Base-by-base conservation (phyloP, 2,329 filamentous ascomycete species). In the Arthrinium phaeospermum region DNA sequence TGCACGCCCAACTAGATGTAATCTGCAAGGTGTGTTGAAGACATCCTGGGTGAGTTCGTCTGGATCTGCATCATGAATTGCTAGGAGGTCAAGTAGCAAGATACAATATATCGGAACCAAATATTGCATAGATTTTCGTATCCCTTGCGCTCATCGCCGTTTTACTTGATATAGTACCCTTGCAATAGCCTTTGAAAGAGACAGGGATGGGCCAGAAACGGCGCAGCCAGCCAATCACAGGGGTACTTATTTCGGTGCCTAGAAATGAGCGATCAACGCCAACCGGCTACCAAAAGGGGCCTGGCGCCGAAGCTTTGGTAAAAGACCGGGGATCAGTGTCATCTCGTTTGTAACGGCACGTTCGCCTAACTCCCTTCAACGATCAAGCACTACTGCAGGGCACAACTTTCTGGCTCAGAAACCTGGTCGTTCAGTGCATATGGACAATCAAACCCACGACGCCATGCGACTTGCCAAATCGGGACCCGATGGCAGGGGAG, bases 381-480 rank as follows among this genome's bases (percentile, higher is more conserved):
- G 3, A 64, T 41, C 57, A 24, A 34, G 27, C 57, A 41, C 57
- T 64, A 64, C 57, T 64, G 57, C 57, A 64, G 19, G 57, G 57
- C 57, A 64, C 57, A 34, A 64, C 34, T 64, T 41, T 64, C 49
- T 12, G 51, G 19, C 51, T 19, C 30, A 4, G 7, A 2, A 37
- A n/a, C 57, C 57, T 30, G 41, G 57, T 64, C 57, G 57, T 64
- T 64, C 57, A 24, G 10, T 64, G 57, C 57, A 64, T 64, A 64
- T 64, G 14, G 51, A 34, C 16, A 41, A 64, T 12, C 34, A 34
- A 41, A 51, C n/a, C n/a, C 34, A 19, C 41, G 12, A 0, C 5
- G 10, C 53, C 53, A 64, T 64, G 57, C 57, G 57, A 41, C 57
- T 64, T 41, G 34, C 34, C 57, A 64, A 41, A 41, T 64, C 57